A percentile compares a stretch with the other conserved stretches of the same genome.
phyloP scores from a whole-genome alignment of 768 basidiomycete species.

The Russula griseocarnosa region DNA sequence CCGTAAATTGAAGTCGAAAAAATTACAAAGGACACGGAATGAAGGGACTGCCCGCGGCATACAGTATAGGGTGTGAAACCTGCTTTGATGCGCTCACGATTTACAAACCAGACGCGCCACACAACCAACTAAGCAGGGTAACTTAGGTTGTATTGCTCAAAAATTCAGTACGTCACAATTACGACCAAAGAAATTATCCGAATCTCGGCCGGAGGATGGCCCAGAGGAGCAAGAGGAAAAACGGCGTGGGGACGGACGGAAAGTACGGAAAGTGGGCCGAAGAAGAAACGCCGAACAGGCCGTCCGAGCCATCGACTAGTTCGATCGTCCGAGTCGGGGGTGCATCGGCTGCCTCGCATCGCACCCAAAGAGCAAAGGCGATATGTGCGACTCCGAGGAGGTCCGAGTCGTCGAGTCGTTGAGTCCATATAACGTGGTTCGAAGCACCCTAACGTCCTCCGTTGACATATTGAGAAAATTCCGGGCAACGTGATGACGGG shows the following conservation, averaged over 20 bases:
- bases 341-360: not conserved
- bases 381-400: conserved; percentile 9
- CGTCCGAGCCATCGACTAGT: not conserved
- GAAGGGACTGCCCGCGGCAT: conserved; percentile 22
- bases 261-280: not conserved
- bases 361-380: conserved; percentile 4
- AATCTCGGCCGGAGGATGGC: conserved; percentile 12
- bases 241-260: conserved; percentile 15
- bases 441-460: not conserved
- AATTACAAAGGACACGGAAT: not conserved
- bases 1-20: not conserved
- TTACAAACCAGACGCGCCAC: not conserved
- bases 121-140: not conserved
- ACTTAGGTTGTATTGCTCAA: not conserved
- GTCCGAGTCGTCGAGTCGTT: no score
- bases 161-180: conserved; percentile 2
- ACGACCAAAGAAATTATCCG: conserved; percentile 16
- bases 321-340: not conserved
- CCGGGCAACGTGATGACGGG: not conserved
- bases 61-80: not conserved
- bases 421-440: conserved; percentile 1
- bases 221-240: conserved; percentile 15
- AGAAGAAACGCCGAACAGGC: conserved; percentile 3
- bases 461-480: not conserved
- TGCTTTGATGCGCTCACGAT: not conserved